These are phyloP conservation scores for Pleodorina starrii DNA, from an alignment of 139 green algal genomes.

Conservation along the genomic window DNA sequence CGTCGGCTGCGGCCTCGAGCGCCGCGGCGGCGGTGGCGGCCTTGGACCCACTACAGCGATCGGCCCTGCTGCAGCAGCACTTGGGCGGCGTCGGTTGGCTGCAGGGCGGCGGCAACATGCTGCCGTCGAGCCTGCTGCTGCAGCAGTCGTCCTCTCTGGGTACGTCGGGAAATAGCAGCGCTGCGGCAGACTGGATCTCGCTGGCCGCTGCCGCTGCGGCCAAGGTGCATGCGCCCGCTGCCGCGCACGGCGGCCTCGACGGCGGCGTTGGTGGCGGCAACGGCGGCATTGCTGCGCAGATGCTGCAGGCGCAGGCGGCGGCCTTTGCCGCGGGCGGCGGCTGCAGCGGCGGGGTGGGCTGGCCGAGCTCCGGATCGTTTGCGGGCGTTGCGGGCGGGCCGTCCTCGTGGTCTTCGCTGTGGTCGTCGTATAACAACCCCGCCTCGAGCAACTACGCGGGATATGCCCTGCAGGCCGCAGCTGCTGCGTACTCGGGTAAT, in stretches of 20 bases:
- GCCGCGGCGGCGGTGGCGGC: conserved; percentile 1
- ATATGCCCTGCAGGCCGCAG: conserved; percentile 17
- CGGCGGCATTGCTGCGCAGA: neutral
- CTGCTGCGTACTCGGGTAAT: neutral
- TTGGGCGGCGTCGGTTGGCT: conserved; percentile 24
- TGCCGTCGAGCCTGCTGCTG: neutral
- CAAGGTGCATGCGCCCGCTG: neutral
- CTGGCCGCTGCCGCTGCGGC: neutral
- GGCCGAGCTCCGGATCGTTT: neutral
- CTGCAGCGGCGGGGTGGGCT: neutral
- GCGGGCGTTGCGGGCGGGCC: too few species aligned
- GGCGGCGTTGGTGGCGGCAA: neutral
- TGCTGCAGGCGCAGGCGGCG: conserved; percentile 6
- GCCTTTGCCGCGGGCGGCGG: neutral
- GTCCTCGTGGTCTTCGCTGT: neutral
- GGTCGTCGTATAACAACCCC: neutral
- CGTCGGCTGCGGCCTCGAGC: neutral
- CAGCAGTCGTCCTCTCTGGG: neutral
- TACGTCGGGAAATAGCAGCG: neutral
- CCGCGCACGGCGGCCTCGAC: neutral
- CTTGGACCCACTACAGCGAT: conserved; percentile 4
- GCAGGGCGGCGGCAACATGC: neutral
- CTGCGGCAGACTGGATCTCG: conserved; percentile 11
- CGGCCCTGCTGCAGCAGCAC: conserved; percentile 17
- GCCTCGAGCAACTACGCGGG: conserved; percentile 5